Conservation (phyloP, 495 filamentous ascomycete species). For the Aeminium ludgeri region DNA sequence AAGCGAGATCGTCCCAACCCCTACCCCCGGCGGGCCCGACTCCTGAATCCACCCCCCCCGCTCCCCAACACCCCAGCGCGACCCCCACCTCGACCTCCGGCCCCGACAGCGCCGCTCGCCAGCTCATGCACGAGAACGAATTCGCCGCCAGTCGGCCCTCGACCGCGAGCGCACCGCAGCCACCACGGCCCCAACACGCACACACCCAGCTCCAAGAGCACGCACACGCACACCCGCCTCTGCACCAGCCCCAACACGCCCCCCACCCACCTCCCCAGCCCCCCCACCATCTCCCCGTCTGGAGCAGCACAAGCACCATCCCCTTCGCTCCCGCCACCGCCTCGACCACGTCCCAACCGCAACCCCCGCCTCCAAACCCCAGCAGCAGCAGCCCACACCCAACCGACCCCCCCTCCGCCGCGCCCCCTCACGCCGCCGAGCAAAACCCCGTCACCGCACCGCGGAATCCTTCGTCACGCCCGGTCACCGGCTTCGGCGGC, state of each 20-base stretch:
- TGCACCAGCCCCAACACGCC: background rate
- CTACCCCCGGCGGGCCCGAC: too few species aligned
- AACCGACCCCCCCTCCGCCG: too few species aligned
- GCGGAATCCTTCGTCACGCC: too few species aligned
- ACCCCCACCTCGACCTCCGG: too few species aligned
- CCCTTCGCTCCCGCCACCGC: constrained; percentile 2
- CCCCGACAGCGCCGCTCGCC: background rate
- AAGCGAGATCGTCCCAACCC: too few species aligned
- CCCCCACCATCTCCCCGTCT: background rate
- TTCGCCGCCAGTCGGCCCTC: background rate
- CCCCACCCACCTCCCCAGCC: background rate
- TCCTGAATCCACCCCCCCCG: background rate
- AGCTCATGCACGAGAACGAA: background rate
- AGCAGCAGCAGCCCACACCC: too few species aligned
- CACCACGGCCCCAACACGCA: too few species aligned
- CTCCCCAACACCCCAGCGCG: background rate
- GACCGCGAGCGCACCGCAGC: too few species aligned
- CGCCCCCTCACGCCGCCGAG: too few species aligned
- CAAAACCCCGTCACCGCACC: too few species aligned
- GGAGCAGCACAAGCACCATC: constrained; percentile 11
- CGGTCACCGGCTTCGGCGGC: too few species aligned
- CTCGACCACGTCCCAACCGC: background rate
- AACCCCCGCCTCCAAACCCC: background rate
- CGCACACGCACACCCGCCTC: background rate
- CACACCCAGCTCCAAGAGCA: too few species aligned